Evolutionary conservation across 805 yeast species (phyloP), one percentile per base, ranked within the genome.

Genomic region (Schwanniomyces pseudopolymorphus): DNA sequence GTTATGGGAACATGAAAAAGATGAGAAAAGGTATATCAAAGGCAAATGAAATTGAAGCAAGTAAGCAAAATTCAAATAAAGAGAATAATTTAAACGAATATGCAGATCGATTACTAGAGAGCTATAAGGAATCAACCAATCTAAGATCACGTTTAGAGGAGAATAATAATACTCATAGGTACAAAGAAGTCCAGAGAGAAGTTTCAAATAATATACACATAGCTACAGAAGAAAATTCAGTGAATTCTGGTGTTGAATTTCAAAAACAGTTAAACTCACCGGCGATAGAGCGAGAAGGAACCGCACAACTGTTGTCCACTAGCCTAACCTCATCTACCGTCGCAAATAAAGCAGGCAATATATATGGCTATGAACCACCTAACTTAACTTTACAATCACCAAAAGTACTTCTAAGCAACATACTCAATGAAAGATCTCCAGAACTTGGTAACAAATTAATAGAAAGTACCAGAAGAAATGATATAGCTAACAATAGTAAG

Each of bases 1-100:
- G n/a, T 22, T 39, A 39, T 5, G 41, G 41, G 11, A 39, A 17
- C 14, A 25, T 39, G 28, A 39, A 39, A 16, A 39, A 31, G 19
- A 14, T 20, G 5, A 31, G 14, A 37, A 19, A 19, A 6, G 16
- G 17, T 9, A 43, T 41, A 11, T 17, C 40, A n/a, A 22, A 20
- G 8, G 42, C 40, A 6, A 43, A 38, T 8, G 40, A 44, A 17
- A 14, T 20, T 24, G 42, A 48, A 10, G 37, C 21, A 9, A 33
- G 10, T n/a, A 40, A 16, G 2, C 21, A 8, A 19, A 20, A 17
- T 27, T 20, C 20, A 4, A 42, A 42, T 9, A 20, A 42, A 14
- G 33, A 22, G 10, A n/a, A 37, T 37, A 19, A 24, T 14, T 19
- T 37, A 4, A 19, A 24, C n/a, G 35, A 31, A 31, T 31, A 31